Evolutionary conservation across 2,329 filamentous ascomycete species (phyloP), one percentile per base, ranked within the genome.

Genomic region (Passalora sequoiae): DNA sequence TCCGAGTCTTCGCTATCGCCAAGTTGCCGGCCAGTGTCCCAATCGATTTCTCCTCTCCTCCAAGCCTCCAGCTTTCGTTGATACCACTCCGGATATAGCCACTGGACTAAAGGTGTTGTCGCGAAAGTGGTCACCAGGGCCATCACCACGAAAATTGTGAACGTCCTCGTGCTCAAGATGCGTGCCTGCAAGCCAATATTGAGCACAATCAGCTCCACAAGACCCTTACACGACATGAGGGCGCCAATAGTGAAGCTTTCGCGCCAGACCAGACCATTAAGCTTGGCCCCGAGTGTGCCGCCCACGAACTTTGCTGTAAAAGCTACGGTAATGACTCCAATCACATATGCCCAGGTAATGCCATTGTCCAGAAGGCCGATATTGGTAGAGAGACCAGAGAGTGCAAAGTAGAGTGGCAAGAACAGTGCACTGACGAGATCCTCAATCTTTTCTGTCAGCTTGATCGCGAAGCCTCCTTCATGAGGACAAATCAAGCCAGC

Each of bases 121-220:
- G 80, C 68, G 45, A 95, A 88, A 0, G 89, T 95, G 0, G 88
- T 94, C 22, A 94, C 72, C 2, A 94, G 71, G 6, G 89, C 89
- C 89, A 95, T 95, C 59, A 95, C 85, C 16, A 95, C 88, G 55
- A 95, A 94, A 42, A 95, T 94, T 40, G 89, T 94, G 58, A 95
- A 95, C 0, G 88, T 94, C 12, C 85, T 74, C 0, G 75, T 76
- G 46, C 84, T 89, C 13, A 95, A 72, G 48, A 94, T 94, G 25
- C 79, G 80, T 15, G 89, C 88, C 69, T 91, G 82, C 2, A 89
- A 73, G 32, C 89, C 88, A 55, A 97, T 88, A 58, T 86, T 85
- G 65, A 94, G 65, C n/a, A 96, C 89, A 63, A 97, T 96, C 40
- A 97, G 71, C 64, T 96, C 89, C 0, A 96, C 89, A 7, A 97